A percentile compares a stretch with the other conserved stretches of the same genome.
Evolutionary conservation across 257 asterid genomes (phyloP).

Genomic region (Leonotis leonurus): DNA sequence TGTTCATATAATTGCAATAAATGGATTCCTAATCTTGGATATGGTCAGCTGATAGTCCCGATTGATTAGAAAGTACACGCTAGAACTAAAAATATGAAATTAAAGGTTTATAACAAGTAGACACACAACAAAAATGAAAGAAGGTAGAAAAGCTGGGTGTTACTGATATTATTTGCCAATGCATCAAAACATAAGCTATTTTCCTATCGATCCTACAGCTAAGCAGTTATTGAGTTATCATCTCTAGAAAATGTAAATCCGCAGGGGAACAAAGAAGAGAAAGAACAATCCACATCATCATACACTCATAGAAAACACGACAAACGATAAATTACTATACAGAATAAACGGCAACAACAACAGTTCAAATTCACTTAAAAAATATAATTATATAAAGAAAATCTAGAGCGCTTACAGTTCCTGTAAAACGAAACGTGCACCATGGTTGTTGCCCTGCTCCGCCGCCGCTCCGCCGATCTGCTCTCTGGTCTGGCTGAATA

Average conservation of each 20-base stretch:
- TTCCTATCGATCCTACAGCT: background rate
- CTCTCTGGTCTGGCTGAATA: conserved; percentile 9
- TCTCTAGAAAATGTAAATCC: background rate
- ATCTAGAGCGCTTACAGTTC: conserved; percentile 35
- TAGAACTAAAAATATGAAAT: too few species aligned
- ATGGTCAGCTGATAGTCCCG: background rate
- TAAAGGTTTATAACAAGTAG: accelerated
- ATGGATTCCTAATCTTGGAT: background rate
- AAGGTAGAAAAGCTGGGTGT: too few species aligned
- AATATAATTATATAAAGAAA: background rate
- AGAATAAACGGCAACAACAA: background rate
- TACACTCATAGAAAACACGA: background rate
- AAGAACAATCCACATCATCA: background rate
- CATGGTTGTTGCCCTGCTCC: conserved; percentile 30
- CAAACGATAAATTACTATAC: background rate
- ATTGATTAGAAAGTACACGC: background rate
- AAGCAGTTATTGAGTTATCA: background rate
- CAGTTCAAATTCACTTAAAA: background rate
- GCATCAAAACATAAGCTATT: background rate
- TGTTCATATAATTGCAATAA: background rate
- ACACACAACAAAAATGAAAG: background rate
- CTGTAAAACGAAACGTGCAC: conserved; percentile 52
- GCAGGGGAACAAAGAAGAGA: too few species aligned
- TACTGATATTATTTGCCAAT: background rate
- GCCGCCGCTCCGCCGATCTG: conserved; percentile 17